Evolutionary conservation across 2,329 filamentous ascomycete genomes (phyloP), one percentile per base, ranked within the genome.

Genomic region (Talaromyces sp.): DNA sequence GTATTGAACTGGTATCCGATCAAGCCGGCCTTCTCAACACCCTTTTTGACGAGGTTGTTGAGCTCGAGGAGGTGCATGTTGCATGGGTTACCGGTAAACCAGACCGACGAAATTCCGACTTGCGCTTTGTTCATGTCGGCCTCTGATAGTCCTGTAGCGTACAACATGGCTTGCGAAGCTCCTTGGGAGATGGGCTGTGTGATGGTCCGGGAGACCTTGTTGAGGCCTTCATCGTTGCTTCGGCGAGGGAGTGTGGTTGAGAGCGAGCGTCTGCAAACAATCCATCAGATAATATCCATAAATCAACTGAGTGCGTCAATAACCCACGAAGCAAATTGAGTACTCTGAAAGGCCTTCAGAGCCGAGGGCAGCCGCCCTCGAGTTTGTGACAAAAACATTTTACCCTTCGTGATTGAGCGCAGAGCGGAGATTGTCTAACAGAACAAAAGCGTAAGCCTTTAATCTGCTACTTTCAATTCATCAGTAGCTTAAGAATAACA

Each of bases 1-100:
- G 96, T 99, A 84, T 99, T 99, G 87, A 99, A 99, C 78, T 97
- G 93, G 85, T 96, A 96, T 69, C 93, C 92, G 67, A 96, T 85
- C 68, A 99, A 84, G 25, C 92, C 91, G 34, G 93, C 91, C 73
- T 90, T 83, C 71, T 88, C 81, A 36, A 91, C 89, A 68, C 89
- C 87, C 75, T 90, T 86, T 71, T 87, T 89, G 70, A 97, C 90
- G 69, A 89, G 82, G 77, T 90, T 85, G 76, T 91, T 96, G 67
- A 99, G 87, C 74, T 96, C 91, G 79, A 99, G 85, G 68, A 99
- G 83, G 80, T 99, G 95, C 94, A 97, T 99, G 82, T 99, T 99
- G 85, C 95, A 99, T 29, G 95, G 95, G 82, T 99, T 99, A 65
- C 95, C 95, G 72, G 92, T 90, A 81, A 94, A 97, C 95, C 95